Conservation (phyloP, 495 filamentous ascomycete genomes). For the Pyronema omphalodes region DNA sequence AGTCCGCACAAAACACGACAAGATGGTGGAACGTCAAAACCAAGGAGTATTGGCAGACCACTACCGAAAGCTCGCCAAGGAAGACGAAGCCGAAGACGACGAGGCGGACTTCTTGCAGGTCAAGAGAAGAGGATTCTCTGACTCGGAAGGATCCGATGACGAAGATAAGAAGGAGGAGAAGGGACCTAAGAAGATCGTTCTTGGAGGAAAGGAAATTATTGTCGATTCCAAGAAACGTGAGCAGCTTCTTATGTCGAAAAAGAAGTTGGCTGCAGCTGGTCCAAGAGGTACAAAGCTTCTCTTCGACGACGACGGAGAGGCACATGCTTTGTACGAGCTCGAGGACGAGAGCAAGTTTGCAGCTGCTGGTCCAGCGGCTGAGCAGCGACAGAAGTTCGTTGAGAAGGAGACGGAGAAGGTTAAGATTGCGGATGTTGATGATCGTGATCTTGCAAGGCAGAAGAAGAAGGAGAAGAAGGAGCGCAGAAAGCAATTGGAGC, state of each 20-base stretch:
- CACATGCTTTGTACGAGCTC: conserved; percentile 73
- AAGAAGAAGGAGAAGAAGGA: conserved; percentile 74
- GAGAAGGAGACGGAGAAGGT: conserved; percentile 53
- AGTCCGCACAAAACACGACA: conserved; percentile 81
- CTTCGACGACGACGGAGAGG: conserved; percentile 78
- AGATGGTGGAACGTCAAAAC: conserved; percentile 33
- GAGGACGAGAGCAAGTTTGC: conserved; percentile 65
- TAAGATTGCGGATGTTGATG: conserved; percentile 55
- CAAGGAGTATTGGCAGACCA: conserved; percentile 86
- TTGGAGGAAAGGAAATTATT: conserved; percentile 36
- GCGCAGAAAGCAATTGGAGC: conserved; percentile 41
- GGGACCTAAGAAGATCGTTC: conserved; percentile 28
- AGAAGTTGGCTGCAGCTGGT: conserved; percentile 76
- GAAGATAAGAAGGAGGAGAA: neutral
- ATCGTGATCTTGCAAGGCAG: conserved; percentile 61
- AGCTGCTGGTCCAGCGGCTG: conserved; percentile 49
- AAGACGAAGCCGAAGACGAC: conserved; percentile 34
- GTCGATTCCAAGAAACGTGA: conserved; percentile 86
- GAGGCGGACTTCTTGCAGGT: conserved; percentile 73
- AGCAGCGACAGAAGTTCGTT: conserved; percentile 59
- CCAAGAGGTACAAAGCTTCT: conserved; percentile 65
- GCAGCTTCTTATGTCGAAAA: conserved; percentile 84
- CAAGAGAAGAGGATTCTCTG: conserved; percentile 42
- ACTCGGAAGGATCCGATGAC: conserved; percentile 6
- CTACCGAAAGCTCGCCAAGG: conserved; percentile 67